These are phyloP conservation scores for Tylopilus rubrobrunneus DNA, from an alignment of 768 basidiomycete species.

Conservation along the genomic window DNA sequence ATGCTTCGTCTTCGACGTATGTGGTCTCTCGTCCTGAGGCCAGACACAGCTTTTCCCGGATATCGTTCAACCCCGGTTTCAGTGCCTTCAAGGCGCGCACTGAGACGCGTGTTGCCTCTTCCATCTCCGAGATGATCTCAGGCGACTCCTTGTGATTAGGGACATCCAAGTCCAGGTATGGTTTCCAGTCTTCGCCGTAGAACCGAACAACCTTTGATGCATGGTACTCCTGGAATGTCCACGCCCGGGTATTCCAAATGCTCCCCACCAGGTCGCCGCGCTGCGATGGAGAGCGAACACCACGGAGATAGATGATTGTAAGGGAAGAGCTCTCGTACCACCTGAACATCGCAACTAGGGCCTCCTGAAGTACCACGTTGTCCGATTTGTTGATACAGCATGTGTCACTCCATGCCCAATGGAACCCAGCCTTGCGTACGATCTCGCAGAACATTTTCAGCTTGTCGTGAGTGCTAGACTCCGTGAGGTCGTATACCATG, in stretches of 20 bases:
- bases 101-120: background rate
- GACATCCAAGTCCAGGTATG: background rate
- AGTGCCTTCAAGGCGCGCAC: background rate
- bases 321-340: slow-evolving; percentile 6
- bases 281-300: background rate
- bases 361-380: background rate
- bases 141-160: slow-evolving; percentile 4
- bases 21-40: slow-evolving; percentile 9
- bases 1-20: slow-evolving; percentile 8
- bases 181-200: background rate
- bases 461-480: background rate
- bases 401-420: background rate
- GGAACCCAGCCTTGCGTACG: background rate
- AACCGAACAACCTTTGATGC: slow-evolving; percentile 9
- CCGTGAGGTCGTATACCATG: background rate
- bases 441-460: background rate
- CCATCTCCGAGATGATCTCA: slow-evolving; percentile 6
- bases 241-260: background rate
- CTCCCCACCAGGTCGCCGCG: background rate
- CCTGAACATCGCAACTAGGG: slow-evolving; percentile 6
- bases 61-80: slow-evolving; percentile 1
- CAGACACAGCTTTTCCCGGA: slow-evolving; percentile 12
- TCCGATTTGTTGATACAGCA: background rate
- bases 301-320: background rate
- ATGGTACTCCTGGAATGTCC: background rate